These are phyloP conservation scores for Fraxinus americana DNA, from an alignment of 257 asterid species.

Conservation along the genomic window DNA sequence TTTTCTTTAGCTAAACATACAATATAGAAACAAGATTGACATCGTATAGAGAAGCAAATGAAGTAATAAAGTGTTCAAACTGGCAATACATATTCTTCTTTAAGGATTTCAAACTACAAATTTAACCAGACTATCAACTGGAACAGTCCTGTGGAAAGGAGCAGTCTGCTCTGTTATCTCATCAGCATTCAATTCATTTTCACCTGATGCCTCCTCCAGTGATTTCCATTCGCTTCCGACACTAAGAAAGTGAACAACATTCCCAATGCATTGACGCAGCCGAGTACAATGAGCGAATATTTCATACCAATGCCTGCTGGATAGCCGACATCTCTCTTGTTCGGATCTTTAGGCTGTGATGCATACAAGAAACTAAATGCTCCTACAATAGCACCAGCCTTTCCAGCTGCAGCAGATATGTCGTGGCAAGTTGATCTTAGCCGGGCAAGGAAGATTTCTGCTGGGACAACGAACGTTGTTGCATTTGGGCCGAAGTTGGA, in stretches of 20 bases:
- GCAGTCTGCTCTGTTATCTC: slow-evolving; percentile 8
- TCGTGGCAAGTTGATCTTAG: too few species aligned
- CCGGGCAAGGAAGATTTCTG: too few species aligned
- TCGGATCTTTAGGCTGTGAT: slow-evolving; percentile 28
- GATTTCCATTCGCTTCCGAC: slow-evolving; percentile 50
- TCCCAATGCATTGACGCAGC: slow-evolving; percentile 32
- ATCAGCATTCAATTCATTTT: slow-evolving; percentile 26
- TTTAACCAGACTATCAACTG: slow-evolving; percentile 12
- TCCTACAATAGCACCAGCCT: slow-evolving; percentile 42
- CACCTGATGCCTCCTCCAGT: slow-evolving; percentile 39
- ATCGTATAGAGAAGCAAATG: not conserved
- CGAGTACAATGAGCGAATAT: slow-evolving; percentile 39
- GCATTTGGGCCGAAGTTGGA: too few species aligned
- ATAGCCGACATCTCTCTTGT: slow-evolving; percentile 35
- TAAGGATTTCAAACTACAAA: not conserved
- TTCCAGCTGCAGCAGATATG: too few species aligned
- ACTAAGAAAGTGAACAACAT: slow-evolving; percentile 43
- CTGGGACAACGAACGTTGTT: too few species aligned
- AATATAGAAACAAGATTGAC: not conserved
- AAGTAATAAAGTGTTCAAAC: not conserved
- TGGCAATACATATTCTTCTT: not conserved
- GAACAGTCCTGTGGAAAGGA: slow-evolving; percentile 8
- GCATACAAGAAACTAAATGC: slow-evolving; percentile 50
- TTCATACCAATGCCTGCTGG: slow-evolving; percentile 48
- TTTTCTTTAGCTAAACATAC: not conserved